Evolutionary conservation across 345 rosid species (phyloP), one percentile per base, ranked within the genome.

Genomic region (Populus euphratica): DNA sequence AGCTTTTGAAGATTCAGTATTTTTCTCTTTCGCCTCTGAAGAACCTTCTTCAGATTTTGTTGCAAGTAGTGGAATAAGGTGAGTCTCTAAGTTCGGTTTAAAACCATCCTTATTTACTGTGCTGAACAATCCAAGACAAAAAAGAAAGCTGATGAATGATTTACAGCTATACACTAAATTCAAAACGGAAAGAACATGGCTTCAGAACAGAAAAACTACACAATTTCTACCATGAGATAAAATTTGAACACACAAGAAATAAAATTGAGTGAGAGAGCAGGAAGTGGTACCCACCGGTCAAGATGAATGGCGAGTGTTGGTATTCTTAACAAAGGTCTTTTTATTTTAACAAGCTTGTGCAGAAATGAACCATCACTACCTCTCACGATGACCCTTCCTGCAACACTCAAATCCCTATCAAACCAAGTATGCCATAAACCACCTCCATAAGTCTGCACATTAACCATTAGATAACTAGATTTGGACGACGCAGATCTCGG

Each of bases 361-460:
- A 86, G 66, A 80, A 89, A 92, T 13, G 91, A 90, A 61, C 93
- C 97, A 80, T 91, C 82, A 14, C 87, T 76, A 68, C 85, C 87
- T 83, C 89, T 92, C 76, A 95, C 81, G 77, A 95, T 88, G 59
- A 87, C 96, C 84, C 98, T 87, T 72, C 99, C 99, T 1, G 99
- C 99, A 83, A 93, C 96, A 84, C 92, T 95, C 85, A 95, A 85
- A 79, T 95, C 99, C 80, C 99, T 87, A 81, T 93, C 98, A 76
- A 95, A 95, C 99, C 99, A 95, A 11, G 99, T 95, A 62, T 95
- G 97, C 99, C 99, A 95, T 78, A 95, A 85, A 80, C 98, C 99
- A 84, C 92, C 90, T 31, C 99, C 99, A 81, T 95, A 95, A 36
- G 97, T 93, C 83, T 95, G 98, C 81, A 95, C 98, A 84, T 91